Evolutionary conservation across 2,329 filamentous ascomycete genomes (phyloP), one percentile per base, ranked within the genome.

Genomic region (Thielaviopsis cerberus): DNA sequence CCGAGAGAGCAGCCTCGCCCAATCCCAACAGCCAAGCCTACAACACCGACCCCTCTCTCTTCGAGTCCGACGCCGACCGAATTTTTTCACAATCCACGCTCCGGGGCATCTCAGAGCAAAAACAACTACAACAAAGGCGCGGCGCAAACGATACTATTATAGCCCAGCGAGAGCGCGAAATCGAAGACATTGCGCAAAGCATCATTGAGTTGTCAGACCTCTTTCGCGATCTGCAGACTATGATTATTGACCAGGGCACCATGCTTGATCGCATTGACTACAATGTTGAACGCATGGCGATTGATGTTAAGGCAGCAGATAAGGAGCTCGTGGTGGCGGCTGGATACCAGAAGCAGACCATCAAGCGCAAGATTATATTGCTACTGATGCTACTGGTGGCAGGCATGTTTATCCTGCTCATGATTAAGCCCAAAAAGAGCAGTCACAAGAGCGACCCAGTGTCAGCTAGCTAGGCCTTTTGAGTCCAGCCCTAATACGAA

Each of bases 181-280:
- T 98, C 65, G 94, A 94, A 67, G 90, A 96, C 65, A 98, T 98
- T 62, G 92, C 92, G 1, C 90, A 96, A 68, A 91, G 92, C 59
- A 97, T 98, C 70, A 97, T 98, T 66, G 91, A 97, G 68, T 75
- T 98, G 7, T 88, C 91, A 3, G 92, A 96, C 68, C 88, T 98
- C 55, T 98, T 98, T 74, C 88, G 94, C 62, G 92, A 98, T 66
- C 74, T 98, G 27, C 92, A 98, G 70, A 84, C 78, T 53, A 97
- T 98, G 90, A 88, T 94, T 64, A 90, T 94, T 63, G 86, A 92
- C 67, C 86, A 92, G 69, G 88, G 88, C 57, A 92, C 88, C 15
- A 86, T 94, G 79, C 77, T 95, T 23, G 90, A 94, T 70, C 84
- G 92, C 66, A 94, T 94, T 65, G 94, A 98, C 70, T 98, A 96